Base-by-base conservation (phyloP, 1,284 basidiomycete genomes). In the Ganoderma multipileum region DNA sequence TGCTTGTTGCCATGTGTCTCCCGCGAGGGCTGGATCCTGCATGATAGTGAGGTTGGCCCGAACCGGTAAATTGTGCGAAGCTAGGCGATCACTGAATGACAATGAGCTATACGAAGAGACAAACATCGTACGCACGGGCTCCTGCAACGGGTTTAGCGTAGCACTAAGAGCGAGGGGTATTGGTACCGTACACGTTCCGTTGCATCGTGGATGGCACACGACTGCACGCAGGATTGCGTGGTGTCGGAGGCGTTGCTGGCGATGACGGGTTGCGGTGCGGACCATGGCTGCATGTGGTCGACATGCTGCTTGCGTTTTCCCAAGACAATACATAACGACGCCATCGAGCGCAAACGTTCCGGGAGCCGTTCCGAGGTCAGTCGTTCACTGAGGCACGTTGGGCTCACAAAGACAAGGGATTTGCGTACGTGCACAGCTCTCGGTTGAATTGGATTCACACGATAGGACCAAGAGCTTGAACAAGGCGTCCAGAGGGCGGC, bases 1-100 rank as follows among this genome's bases (percentile, higher is more conserved):
- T 58, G 55, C 55, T 58, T 33, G 33, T 36, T 58, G 28, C 33
- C 55, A 58, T 58, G 55, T 58, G 55, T 38, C 33, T n/a, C 33
- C 55, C 28, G 55, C 20, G 55, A 55, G 52, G 30, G 30, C 52
- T 28, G 7, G 30, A 8, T 55, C 18, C 47, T 26, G 11, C 23
- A 26, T 50, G 14, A 26, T 12, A 5, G 47, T 26, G 47, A 14
- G 44, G 3, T 12, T 12, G 47, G 23, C 47, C 23, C 11, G 23
- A 26, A 23, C 23, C 11, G 47, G 47, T 23, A 26, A 26, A 11
- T 50, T 26, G 23, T 50, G 47, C 47, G 47, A 50, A 50, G 47
- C 47, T 23, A 6, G 18, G 23, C 20, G 47, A 50, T 26, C 23
- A 39, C 7, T 39, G 38, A 11, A 39, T 14, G 47, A 14, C 23